These are phyloP conservation scores for Pseudocercospora vitis DNA, from an alignment of 2,329 filamentous ascomycete species.

Conservation along the genomic window DNA sequence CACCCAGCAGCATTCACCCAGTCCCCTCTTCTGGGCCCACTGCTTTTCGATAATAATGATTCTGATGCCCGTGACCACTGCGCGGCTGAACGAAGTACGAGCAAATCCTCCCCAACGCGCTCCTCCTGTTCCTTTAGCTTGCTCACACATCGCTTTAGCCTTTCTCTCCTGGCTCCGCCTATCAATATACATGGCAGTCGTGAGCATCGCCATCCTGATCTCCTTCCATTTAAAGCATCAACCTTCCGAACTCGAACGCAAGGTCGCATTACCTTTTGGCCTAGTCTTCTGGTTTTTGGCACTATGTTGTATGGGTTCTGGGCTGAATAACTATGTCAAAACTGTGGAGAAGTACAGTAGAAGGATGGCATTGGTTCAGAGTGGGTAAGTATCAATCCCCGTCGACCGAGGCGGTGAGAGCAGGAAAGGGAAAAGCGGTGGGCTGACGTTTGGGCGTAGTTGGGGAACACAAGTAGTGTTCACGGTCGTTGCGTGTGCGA, in stretches of 20 bases:
- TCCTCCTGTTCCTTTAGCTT: no score
- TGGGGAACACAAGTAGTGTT: slow-evolving; percentile 46
- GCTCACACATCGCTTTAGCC: no score
- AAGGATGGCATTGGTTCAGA: slow-evolving; percentile 81
- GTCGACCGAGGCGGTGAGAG: no score
- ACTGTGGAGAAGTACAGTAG: slow-evolving; percentile 78
- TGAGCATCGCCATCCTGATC: slow-evolving; percentile 84
- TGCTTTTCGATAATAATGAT: slow-evolving; percentile 72
- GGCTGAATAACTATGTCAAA: slow-evolving; percentile 84
- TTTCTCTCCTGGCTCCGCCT: slow-evolving; percentile 92
- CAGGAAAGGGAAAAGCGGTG: no score
- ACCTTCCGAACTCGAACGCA: slow-evolving; percentile 69
- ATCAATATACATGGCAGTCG: slow-evolving; percentile 85
- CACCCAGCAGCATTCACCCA: slow-evolving; percentile 53
- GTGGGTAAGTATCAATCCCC: no score
- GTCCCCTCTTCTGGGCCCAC: slow-evolving; percentile 63
- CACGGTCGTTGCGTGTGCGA: slow-evolving; percentile 60
- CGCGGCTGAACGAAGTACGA: slow-evolving; percentile 77
- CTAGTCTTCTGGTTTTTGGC: slow-evolving; percentile 84
- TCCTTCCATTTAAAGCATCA: slow-evolving; percentile 84
- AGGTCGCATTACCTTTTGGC: slow-evolving; percentile 79
- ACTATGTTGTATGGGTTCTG: slow-evolving; percentile 71
- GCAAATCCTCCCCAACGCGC: no score
- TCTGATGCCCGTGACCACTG: slow-evolving; percentile 77
- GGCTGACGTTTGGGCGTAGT: no score